Evolutionary conservation across 2,329 filamentous ascomycete genomes (phyloP), one percentile per base, ranked within the genome.

Genomic region (Pseudophaeomoniella oleicola): DNA sequence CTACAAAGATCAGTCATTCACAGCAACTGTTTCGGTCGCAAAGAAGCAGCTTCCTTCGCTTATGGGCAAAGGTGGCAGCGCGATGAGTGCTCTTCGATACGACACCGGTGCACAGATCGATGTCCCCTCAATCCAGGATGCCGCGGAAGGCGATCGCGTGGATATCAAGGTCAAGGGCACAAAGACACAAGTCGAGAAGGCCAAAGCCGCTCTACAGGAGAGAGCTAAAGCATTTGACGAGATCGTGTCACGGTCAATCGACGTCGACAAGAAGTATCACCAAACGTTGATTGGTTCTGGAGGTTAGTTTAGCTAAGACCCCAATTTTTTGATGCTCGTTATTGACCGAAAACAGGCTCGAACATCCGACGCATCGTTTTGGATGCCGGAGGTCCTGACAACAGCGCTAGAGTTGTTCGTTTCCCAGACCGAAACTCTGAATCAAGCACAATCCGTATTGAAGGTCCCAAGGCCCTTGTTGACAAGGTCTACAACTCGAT

Each of bases 231-330:
- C 86, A 14, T 94, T 94, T 48, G 86, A 96, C 50, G 78, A 90
- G 45, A 94, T 84, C n/a, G 70, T 94, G 35, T 75, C 78, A 12
- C 78, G 80, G 62, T 85, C 77, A 10, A 67, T 98, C 34, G 81
- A 92, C 19, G 77, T 98, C n/a, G 87, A 96, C 48, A 83, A 85
- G 65, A 94, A 92, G 66, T 77, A 90, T 59, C 90, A 98, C 63
- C 78, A 81, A 60, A 74, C 79, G 37, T 68, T 98, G 44, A 98
- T 98, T 58, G 90, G 90, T 43, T 67, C 78, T 46, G 81, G 82
- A 54, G 90, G 86, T 87, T 71, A 63, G 81, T 65, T 49, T 35
- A 16, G 13, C 19, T n/a, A n/a, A n/a, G n/a, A n/a, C n/a, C 33
- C 11, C 16, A 15, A 19, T 16, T 27, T 18, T 17, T 29, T 35